Base-by-base conservation (phyloP, 805 yeast genomes). In the Starmerella bombicola region DNA sequence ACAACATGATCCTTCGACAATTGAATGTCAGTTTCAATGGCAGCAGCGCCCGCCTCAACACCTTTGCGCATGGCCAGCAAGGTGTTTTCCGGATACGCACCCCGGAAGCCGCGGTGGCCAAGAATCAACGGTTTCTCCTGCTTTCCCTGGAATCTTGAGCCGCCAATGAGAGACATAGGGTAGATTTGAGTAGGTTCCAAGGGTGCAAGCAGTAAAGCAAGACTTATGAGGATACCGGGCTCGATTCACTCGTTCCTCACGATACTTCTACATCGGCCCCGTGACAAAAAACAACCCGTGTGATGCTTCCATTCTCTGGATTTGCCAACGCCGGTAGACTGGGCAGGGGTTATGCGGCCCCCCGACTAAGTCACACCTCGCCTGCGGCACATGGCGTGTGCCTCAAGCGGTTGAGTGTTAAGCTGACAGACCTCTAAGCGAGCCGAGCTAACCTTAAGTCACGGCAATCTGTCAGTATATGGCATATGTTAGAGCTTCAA, bases 1-100 rank as follows among this genome's bases (percentile, higher is more conserved):
- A 73, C 66, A 4, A 62, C 61, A n/a, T 71, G 71, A 50, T 74
- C 80, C 3, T 53, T 49, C 1, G 76, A 61, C 45, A 73, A 62
- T 51, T 73, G 79, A 23, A 74, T 56, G 51, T 74, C 80, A 8
- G 75, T 68, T 53, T 73, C 79, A 17, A 74, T 62, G 19, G 66
- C 63, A 35, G 59, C 64, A 8, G 65, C 66, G 6, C 69, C 69
- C 12, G 64, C 68, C 15, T 63, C 66, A n/a, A 65, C 55, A 1
- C 74, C 74, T 20, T 66, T 67, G 13, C 66, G 55, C 50, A 70
- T 67, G 0, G 74, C 71, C 4, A 58, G 47, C 15, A 66, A 35
- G 4, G 73, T 67, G 51, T 70, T 70, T 44, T 70, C 75, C 13
- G 71, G 67, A 43, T 56, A 68, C 31, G 57, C 50, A 37, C 57